Evolutionary conservation across 2,329 filamentous ascomycete genomes (phyloP).

Genomic region (Botryotinia narcissicola): DNA sequence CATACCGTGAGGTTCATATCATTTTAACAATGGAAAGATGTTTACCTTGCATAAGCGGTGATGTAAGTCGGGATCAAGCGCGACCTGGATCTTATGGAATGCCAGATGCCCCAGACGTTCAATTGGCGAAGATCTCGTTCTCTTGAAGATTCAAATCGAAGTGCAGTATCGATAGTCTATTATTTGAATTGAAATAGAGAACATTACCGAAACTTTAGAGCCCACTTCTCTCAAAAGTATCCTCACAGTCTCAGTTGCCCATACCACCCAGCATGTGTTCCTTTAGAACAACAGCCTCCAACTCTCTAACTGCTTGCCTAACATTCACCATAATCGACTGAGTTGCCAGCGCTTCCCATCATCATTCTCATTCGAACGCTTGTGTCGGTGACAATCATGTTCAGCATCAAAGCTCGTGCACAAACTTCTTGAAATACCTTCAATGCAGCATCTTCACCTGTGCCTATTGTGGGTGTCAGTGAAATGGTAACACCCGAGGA

Average conservation of each 20-base stretch:
- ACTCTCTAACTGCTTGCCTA: constrained; percentile 26
- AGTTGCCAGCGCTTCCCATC: constrained; percentile 22
- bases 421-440: constrained; percentile 29
- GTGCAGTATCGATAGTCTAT: background rate
- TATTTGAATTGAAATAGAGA: background rate
- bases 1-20: background rate
- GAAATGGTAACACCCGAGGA: background rate
- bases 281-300: constrained; percentile 23
- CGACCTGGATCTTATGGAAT: background rate
- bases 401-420: constrained; percentile 28
- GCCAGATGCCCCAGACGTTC: background rate
- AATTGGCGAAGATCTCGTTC: background rate
- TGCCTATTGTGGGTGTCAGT: constrained; percentile 19
- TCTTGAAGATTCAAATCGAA: background rate
- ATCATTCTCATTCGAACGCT: constrained; percentile 27
- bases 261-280: constrained; percentile 18
- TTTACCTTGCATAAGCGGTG: background rate
- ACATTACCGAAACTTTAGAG: background rate
- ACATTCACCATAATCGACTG: constrained; percentile 27
- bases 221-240: too few relatives aligned
- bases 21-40: background rate
- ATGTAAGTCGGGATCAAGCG: background rate
- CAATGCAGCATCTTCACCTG: constrained; percentile 25
- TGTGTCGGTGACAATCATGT: constrained; percentile 30
- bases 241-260: background rate